Evolutionary conservation across 2,329 filamentous ascomycete species (phyloP), one percentile per base, ranked within the genome.

Genomic region (Ceratocystis albifundus): DNA sequence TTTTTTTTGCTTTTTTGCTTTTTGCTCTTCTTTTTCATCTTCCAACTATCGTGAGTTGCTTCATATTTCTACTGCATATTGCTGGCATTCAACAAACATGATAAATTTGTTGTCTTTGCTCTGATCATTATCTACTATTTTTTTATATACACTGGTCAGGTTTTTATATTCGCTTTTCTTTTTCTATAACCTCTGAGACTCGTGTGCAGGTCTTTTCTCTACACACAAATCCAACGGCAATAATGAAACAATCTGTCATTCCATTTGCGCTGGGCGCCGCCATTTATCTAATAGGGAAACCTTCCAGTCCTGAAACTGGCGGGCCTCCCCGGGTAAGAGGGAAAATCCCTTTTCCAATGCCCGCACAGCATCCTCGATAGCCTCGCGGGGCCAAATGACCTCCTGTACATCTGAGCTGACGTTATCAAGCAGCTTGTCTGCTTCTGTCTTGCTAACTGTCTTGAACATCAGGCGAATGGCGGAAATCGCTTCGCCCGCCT

Each of bases 241-340:
- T 15, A 41, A 41, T 41, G 36, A 41, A 53, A 28, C 3, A 10
- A 53, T 28, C 5, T 5, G 5, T 53, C 48, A n/a, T n/a, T 25
- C 48, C 25, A n/a, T 59, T n/a, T 59, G n/a, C 28, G 28, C 12
- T 8, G 6, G 28, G 32, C 67, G 36, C 30, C 55, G 44, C 67
- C 81, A 86, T 68, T 80, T 76, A 69, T 81, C 79, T 68, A 90
- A 71, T 20, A 90, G 72, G 1, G 85, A 86, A 4, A 90, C 84
- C 30, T 80, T 79, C 87, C 87, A 90, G n/a, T 80, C 82, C 71
- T 82, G 79, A 70, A 88, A 88, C 32, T 71, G 75, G 66, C 83
- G 78, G 68, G 86, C 83, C 7, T 76, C 76, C 0, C 70, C 72
- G 1, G 87, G 87, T 7, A 90, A 72, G 17, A 84, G 71, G 2